Conservation (phyloP, 768 basidiomycete genomes). For the Trametes cubensis region DNA sequence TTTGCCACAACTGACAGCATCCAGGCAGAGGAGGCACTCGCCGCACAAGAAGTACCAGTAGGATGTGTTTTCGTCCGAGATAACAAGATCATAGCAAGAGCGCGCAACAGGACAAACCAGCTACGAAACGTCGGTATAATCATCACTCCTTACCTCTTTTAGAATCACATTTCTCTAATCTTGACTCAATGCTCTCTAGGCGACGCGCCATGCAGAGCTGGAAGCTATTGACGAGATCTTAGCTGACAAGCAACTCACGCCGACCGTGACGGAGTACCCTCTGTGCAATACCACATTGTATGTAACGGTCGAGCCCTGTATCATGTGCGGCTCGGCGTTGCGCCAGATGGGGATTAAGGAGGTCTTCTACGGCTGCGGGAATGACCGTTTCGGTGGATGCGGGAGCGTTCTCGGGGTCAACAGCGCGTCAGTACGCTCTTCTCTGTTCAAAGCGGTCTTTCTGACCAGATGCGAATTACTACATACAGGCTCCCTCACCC, state of each 20-base stretch:
- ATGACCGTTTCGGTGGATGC: constrained; percentile 96
- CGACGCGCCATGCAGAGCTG: constrained; percentile 95
- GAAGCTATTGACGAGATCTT: constrained; percentile 94
- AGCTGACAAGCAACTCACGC: constrained; percentile 59
- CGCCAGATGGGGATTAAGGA: constrained; percentile 89
- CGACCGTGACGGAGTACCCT: constrained; percentile 54
- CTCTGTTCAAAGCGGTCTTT: not conserved
- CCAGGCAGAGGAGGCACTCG: constrained; percentile 85
- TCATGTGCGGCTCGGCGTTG: constrained; percentile 97
- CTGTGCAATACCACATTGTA: constrained; percentile 84
- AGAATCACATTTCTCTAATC: constrained; percentile 3
- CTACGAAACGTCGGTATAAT: constrained; percentile 72
- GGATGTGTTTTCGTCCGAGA: constrained; percentile 93
- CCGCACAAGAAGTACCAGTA: constrained; percentile 89
- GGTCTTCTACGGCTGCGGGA: constrained; percentile 92
- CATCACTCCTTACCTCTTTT: not conserved
- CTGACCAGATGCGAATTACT: not conserved
- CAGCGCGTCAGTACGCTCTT: constrained; percentile 51
- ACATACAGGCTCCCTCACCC: constrained; percentile 67
- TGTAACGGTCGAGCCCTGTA: constrained; percentile 98
- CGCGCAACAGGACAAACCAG: constrained; percentile 93
- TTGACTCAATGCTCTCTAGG: constrained; percentile 48
- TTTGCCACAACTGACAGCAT: not conserved
- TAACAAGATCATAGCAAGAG: constrained; percentile 75
- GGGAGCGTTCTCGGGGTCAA: constrained; percentile 93